phyloP scores from a whole-genome alignment of 2,329 filamentous ascomycete species.

The Orbilia brochopaga region DNA sequence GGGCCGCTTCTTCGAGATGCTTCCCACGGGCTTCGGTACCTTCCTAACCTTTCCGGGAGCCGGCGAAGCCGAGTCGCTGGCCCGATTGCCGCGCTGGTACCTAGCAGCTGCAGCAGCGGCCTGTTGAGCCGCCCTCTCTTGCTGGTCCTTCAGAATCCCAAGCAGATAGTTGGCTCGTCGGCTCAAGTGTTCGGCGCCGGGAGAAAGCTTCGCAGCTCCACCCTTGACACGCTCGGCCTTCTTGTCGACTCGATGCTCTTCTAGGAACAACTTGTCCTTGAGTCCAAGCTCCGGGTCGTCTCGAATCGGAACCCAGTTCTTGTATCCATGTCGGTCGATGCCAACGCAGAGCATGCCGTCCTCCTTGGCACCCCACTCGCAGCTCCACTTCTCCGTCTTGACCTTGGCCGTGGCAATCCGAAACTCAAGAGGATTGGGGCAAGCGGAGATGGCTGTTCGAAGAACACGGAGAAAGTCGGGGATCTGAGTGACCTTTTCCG shows the following conservation, averaged over 20 bases:
- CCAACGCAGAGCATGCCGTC: constrained; percentile 97
- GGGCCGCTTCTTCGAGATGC: constrained; percentile 45
- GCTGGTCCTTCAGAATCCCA: constrained; percentile 90
- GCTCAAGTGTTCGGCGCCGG: constrained; percentile 95
- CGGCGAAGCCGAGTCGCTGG: constrained; percentile 47
- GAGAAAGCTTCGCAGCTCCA: constrained; percentile 58
- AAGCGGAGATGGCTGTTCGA: constrained; percentile 69
- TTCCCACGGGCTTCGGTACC: constrained; percentile 39
- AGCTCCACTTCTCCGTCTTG: constrained; percentile 80
- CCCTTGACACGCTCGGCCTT: constrained; percentile 91
- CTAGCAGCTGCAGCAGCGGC: constrained; percentile 61
- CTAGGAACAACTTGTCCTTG: constrained; percentile 89
- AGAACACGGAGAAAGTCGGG: constrained; percentile 87
- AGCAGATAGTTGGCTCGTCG: constrained; percentile 92
- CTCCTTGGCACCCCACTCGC: constrained; percentile 88
- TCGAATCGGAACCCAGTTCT: constrained; percentile 91
- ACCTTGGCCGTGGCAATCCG: constrained; percentile 85
- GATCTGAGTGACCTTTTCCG: constrained; percentile 90
- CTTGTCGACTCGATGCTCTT: constrained; percentile 97
- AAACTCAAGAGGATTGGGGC: constrained; percentile 76
- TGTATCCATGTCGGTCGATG: constrained; percentile 91
- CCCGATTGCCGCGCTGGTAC: constrained; percentile 46
- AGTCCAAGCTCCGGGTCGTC: constrained; percentile 88
- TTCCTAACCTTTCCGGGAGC: constrained; percentile 44
- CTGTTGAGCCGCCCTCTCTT: constrained; percentile 75